phyloP scores from a whole-genome alignment of 306 rosid species.

The Lupinus albus region DNA sequence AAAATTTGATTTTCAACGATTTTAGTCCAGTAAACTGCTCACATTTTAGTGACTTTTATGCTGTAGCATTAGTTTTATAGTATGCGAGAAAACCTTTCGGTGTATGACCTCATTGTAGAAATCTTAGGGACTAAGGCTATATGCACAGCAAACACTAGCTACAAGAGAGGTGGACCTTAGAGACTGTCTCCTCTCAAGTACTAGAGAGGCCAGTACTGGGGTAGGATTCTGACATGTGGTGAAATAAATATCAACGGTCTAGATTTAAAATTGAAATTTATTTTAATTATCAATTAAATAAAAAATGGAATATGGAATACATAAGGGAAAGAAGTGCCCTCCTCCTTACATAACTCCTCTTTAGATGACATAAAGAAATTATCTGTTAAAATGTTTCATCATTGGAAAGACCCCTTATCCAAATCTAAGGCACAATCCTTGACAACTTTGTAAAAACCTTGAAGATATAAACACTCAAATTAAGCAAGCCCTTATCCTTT shows the following conservation, averaged over 20 bases:
- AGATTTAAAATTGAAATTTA: no score
- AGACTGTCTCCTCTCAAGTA: no score
- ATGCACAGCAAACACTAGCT: conserved; percentile 9
- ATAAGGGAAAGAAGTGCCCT: background rate
- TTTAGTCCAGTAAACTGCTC: background rate
- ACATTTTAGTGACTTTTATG: background rate
- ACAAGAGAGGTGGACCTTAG: conserved; percentile 21
- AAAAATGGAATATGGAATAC: conserved; percentile 5
- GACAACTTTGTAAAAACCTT: conserved; percentile 10
- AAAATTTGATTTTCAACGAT: conserved; percentile 1
- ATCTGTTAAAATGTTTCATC: conserved; percentile 29
- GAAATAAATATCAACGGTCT: no score
- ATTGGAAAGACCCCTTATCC: conserved; percentile 1
- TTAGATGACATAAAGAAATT: conserved; percentile 26
- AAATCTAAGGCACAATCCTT: conserved; percentile 27
- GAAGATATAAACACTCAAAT: conserved; percentile 21
- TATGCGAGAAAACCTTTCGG: conserved; percentile 29
- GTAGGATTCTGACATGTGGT: no score
- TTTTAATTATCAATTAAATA: conserved; percentile 29
- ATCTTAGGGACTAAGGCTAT: conserved; percentile 27
- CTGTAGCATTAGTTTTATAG: background rate
- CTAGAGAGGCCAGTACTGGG: no score
- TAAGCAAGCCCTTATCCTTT: background rate
- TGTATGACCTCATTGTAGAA: conserved; percentile 5
- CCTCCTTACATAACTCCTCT: no score